Evolutionary conservation across 2,329 filamentous ascomycete species (phyloP), one percentile per base, ranked within the genome.

Genomic region (Curvularia sp.): DNA sequence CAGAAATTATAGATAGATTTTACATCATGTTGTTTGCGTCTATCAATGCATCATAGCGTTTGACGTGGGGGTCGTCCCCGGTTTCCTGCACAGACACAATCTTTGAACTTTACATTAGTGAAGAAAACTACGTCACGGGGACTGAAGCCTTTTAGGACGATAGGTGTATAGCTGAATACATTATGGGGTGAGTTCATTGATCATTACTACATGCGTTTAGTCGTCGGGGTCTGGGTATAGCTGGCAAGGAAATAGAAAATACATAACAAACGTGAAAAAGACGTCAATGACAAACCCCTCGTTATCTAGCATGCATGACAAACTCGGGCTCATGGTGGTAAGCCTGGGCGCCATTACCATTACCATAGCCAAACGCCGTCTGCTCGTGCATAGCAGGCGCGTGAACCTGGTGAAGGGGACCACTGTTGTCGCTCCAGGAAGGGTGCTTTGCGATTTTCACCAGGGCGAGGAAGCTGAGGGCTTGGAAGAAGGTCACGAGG

Each of bases 371-470:
- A 49, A 67, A 64, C 12, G 52, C 53, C n/a, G 28, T 28, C 10
- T 60, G 57, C 12, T 56, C 51, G n/a, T 60, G 51, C 12, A 13
- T 36, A 10, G 49, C 62, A 15, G 53, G 48, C 19, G 56, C 41
- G 13, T 60, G 49, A 1, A 32, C 28, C 38, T 42, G 41, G 18
- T 27, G 39, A 3, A 18, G 12, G 9, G 23, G 39, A 2, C 13
- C 19, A 8, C 19, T 12, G 10, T 34, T 21, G 21, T 55, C 45
- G 10, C 21, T 57, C 63, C 65, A 66, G 13, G 59, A 58, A 9
- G 28, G 9, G 13, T 64, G 64, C 51, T 65, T 72, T 5, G 66
- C 65, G 36, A 73, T 63, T 28, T 62, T 57, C 25, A 72, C 49
- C 3, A 73, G 43, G 15, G 60, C 38, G 15, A 71, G 51, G 23